Conservation (phyloP, 371 early-diverging fungal genomes). For the Mucor saturninus region DNA sequence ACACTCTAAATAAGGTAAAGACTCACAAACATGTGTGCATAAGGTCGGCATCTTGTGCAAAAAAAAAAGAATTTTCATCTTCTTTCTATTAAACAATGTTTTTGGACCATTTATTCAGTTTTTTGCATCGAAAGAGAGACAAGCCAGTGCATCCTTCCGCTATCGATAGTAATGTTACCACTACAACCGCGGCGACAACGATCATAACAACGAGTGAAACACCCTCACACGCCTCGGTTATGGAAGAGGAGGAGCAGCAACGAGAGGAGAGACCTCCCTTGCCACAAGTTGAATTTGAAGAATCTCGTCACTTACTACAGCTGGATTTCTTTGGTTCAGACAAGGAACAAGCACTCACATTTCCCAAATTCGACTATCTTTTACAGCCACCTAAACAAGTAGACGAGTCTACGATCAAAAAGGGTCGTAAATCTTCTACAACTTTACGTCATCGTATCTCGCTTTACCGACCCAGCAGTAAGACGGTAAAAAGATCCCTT, state of each 20-base stretch:
- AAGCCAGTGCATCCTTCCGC: background rate
- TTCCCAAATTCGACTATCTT: conserved; percentile 20
- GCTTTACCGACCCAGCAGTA: conserved; percentile 14
- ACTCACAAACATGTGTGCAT: background rate
- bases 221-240: background rate
- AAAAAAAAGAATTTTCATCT: background rate
- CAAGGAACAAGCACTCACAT: background rate
- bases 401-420: background rate
- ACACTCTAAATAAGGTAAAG: background rate
- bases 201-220: background rate
- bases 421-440: conserved; percentile 5
- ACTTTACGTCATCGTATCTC: conserved; percentile 15
- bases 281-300: conserved; percentile 18
- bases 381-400: background rate
- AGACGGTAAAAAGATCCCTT: conserved; percentile 12
- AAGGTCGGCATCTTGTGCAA: background rate
- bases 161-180: background rate
- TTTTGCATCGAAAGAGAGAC: background rate
- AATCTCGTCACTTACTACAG: conserved; percentile 12
- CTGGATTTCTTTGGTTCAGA: conserved; percentile 15
- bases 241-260: background rate
- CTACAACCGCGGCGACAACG: background rate
- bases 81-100: background rate
- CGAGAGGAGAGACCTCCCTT: background rate
- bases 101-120: background rate